phyloP scores from a whole-genome alignment of 1,284 basidiomycete species.

The Hypsizygus ulmarius region DNA sequence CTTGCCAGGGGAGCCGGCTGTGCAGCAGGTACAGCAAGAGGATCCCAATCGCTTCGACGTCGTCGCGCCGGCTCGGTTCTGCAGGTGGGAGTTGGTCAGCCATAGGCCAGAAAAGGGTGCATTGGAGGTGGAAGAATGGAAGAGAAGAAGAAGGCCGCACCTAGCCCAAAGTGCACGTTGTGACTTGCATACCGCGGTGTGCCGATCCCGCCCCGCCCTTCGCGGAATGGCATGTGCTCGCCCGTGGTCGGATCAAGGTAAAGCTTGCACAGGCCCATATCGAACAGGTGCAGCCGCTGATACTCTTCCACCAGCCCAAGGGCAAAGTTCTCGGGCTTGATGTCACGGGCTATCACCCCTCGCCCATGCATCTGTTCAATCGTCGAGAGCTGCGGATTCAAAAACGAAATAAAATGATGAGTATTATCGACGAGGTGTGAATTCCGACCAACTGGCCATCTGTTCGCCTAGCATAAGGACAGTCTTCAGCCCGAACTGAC shows the following conservation, averaged over 20 bases:
- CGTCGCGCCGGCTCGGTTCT: background rate
- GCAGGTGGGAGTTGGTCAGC: no score
- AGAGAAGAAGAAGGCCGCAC: no score
- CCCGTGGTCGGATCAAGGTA: background rate
- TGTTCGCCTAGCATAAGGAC: background rate
- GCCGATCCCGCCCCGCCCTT: background rate
- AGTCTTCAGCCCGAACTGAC: conserved; percentile 1
- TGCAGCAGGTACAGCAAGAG: background rate
- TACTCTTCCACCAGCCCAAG: background rate
- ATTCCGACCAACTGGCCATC: background rate
- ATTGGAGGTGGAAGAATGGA: no score
- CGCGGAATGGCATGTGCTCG: conserved; percentile 1
- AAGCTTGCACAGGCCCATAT: conserved; percentile 3
- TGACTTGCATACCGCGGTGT: background rate
- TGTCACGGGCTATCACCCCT: background rate
- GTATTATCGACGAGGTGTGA: background rate
- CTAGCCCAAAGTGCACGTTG: background rate
- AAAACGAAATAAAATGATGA: background rate
- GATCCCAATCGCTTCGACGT: background rate
- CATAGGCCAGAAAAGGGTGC: no score
- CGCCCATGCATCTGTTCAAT: conserved; percentile 4
- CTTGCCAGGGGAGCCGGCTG: background rate
- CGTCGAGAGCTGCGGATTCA: background rate
- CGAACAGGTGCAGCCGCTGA: background rate
- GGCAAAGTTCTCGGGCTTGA: conserved; percentile 2